Conservation (phyloP, 2,329 filamentous ascomycete genomes). For the Xylariaceae sp. region DNA sequence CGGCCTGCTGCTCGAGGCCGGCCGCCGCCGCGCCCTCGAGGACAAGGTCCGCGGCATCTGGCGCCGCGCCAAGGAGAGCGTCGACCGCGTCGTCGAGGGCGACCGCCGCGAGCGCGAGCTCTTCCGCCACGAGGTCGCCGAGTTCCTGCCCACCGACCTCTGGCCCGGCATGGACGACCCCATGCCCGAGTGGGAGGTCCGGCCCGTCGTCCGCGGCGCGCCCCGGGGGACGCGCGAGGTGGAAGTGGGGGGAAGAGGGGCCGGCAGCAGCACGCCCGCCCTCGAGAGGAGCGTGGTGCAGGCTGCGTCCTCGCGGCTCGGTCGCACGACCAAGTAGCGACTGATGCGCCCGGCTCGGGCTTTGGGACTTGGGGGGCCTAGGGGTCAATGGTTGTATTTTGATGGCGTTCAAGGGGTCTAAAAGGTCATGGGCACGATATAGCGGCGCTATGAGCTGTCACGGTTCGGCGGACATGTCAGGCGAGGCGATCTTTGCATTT, state of each 20-base stretch:
- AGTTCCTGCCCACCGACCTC: slow-evolving; percentile 79
- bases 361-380: too few species aligned
- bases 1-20: slow-evolving; percentile 74
- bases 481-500: too few species aligned
- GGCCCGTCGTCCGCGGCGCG: slow-evolving; percentile 28
- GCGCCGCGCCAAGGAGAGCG: slow-evolving; percentile 66
- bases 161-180: slow-evolving; percentile 69
- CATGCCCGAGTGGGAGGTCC: slow-evolving; percentile 44
- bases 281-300: slow-evolving; percentile 24
- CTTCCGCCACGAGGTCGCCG: slow-evolving; percentile 76
- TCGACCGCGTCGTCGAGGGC: slow-evolving; percentile 66
- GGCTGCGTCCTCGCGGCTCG: slow-evolving; percentile 16
- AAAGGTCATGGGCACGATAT: too few species aligned
- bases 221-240: slow-evolving; percentile 13
- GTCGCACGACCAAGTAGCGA: slow-evolving; percentile 6
- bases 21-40: slow-evolving; percentile 64
- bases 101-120: slow-evolving; percentile 67
- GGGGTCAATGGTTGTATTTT: too few species aligned
- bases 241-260: slow-evolving; percentile 3
- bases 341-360: too few species aligned
- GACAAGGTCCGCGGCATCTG: slow-evolving; percentile 67
- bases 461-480: too few species aligned
- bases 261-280: slow-evolving; percentile 18
- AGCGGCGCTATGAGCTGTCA: too few species aligned
- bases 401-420: too few species aligned